Base-by-base conservation (phyloP, 176 grass and related monocot species). In the Carex parvula region DNA sequence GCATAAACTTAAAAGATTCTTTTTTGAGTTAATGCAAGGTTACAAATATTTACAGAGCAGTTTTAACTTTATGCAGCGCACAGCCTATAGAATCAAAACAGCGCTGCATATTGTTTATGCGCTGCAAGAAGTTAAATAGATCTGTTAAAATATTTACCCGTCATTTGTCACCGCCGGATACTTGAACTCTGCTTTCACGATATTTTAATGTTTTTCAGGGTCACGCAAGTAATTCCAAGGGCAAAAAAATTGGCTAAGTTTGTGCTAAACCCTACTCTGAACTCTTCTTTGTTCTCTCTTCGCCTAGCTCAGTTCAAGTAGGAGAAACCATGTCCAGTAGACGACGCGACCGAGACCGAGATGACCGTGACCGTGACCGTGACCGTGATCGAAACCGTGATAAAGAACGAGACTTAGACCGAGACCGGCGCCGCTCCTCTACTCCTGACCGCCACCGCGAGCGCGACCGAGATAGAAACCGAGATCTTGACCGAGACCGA, bases 271-370 rank as follows among this genome's bases (percentile, higher is more conserved):
- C 89, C 89, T 94, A 88, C 17, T 78, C 24, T 44, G 15, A 7
- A 29, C 50, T 30, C 76, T 61, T 12, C 70, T 60, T 41, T 6
- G 2, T 20, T 26, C 0, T 67, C 2, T 79, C 69, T 73, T 72
- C 63, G 55, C 84, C 60, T 70, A 33, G 26, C 79, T 81, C 35
- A 13, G 57, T 59, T 18, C 2, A 80, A 32, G 26, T 0, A 12
- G 60, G 53, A 55, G 77, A 24, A 55, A 11, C 37, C 44, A 94
- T 94, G 92, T 90, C 92, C 55, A 91, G 91, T 87, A 85, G 94
- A 81, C 91, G 89, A 64, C 85, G 89, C 8, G 85, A 91, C 73
- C 52, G 77, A 1, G 76, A 92, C n/a, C 90, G 93, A 26, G 64
- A 41, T 0, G 88, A 90, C 14, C 71, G 84, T 0, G n/a, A n/a